Percentiles rank a stretch among this genome's conserved stretches.
Conservation (phyloP, 2,329 filamentous ascomycete genomes). For the Coleophoma eucalyptorum region DNA sequence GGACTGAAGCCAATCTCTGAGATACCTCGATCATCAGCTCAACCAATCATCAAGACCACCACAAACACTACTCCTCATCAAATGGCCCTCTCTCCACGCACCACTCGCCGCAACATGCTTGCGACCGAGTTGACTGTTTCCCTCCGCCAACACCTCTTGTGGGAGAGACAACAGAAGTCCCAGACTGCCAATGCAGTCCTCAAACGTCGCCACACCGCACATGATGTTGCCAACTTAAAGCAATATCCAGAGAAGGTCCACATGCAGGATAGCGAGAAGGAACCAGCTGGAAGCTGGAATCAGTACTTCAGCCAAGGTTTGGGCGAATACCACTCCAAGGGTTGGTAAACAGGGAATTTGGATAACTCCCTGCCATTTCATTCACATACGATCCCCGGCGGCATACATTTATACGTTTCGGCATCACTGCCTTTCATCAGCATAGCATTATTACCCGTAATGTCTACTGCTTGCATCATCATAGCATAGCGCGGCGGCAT, state of each 20-base stretch:
- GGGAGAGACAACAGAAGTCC: constrained; percentile 94
- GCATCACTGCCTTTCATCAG: constrained; percentile 12
- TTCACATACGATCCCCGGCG: background rate
- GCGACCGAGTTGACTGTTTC: constrained; percentile 92
- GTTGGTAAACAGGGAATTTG: constrained; percentile 57
- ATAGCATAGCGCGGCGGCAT: constrained; percentile 1
- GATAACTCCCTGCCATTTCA: too few relatives aligned
- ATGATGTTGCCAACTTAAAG: constrained; percentile 84
- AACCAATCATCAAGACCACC: constrained; percentile 75
- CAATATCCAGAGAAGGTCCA: constrained; percentile 68
- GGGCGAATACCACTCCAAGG: constrained; percentile 78
- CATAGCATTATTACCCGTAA: background rate
- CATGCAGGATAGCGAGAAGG: constrained; percentile 56
- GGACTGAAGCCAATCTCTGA: constrained; percentile 26
- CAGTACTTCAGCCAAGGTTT: constrained; percentile 80
- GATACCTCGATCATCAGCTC: constrained; percentile 59
- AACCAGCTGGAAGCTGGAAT: constrained; percentile 71
- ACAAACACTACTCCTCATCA: constrained; percentile 57
- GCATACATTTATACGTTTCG: constrained; percentile 19
- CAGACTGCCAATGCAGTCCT: constrained; percentile 83
- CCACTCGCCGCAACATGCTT: constrained; percentile 92
- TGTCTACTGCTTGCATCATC: background rate
- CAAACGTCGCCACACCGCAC: constrained; percentile 85
- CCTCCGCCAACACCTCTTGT: constrained; percentile 84
- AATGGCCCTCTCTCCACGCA: constrained; percentile 81